These are phyloP conservation scores for Tylopilus felleus DNA, from an alignment of 768 basidiomycete species.

Conservation along the genomic window DNA sequence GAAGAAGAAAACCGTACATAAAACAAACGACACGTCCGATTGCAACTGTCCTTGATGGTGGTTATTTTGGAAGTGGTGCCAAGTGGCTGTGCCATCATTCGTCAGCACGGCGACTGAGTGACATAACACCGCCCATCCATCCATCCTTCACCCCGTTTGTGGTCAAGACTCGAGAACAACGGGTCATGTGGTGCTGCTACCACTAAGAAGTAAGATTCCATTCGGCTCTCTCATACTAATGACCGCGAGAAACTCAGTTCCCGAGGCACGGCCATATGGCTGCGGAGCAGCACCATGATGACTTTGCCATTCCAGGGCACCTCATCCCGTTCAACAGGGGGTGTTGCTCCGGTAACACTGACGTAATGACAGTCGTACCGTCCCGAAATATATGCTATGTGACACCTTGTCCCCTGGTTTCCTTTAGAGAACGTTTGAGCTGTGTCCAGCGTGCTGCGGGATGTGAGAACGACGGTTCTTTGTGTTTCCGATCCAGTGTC, in stretches of 20 bases:
- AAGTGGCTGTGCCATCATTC: constrained; percentile 16
- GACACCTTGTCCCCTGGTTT: too few species aligned
- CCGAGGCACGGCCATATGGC: neutral
- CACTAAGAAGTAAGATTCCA: too few species aligned
- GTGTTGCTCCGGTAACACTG: neutral
- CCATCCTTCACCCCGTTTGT: too few species aligned
- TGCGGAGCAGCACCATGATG: neutral
- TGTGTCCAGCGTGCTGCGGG: neutral
- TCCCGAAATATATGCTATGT: neutral
- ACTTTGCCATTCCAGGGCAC: too few species aligned
- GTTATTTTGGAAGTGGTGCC: constrained; percentile 10
- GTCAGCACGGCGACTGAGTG: too few species aligned
- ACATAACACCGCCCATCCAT: too few species aligned
- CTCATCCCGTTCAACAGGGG: neutral
- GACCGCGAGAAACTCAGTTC: neutral
- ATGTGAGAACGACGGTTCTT: neutral
- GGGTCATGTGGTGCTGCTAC: too few species aligned
- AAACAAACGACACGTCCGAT: constrained; percentile 24
- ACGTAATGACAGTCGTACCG: neutral
- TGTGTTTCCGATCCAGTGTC: too few species aligned
- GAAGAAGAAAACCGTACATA: constrained; percentile 3
- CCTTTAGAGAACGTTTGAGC: too few species aligned
- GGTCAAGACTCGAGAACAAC: too few species aligned
- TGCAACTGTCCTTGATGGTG: constrained; percentile 20
- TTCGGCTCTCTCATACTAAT: neutral